Evolutionary conservation across 352 stramenopile genomes (phyloP).

Genomic region (Pythium dissotocum): DNA sequence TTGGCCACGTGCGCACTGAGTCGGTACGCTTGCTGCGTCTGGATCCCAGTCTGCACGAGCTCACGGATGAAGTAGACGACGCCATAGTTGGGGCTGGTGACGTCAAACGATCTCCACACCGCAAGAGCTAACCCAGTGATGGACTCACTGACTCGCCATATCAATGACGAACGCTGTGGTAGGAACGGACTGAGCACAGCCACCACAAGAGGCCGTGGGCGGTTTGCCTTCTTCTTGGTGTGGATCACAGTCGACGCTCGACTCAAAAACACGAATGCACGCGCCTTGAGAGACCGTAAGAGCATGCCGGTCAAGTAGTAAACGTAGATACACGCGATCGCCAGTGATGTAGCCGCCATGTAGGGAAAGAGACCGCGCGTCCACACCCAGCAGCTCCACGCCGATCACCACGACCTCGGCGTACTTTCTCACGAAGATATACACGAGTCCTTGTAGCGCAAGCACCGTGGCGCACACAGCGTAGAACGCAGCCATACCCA

Average conservation of each 20-base stretch:
- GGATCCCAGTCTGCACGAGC: slow-evolving; percentile 27
- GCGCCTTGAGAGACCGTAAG: background rate
- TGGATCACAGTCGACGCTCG: background rate
- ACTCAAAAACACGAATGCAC: background rate
- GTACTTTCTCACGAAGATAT: slow-evolving; percentile 18
- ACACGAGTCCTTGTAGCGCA: background rate
- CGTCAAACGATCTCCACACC: slow-evolving; percentile 16
- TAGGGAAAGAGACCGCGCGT: background rate
- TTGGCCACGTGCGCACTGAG: slow-evolving; percentile 25
- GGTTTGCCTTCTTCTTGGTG: background rate
- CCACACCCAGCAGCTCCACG: slow-evolving; percentile 11
- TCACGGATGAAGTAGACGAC: slow-evolving; percentile 30
- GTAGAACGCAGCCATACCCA: slow-evolving; percentile 10
- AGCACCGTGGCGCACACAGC: slow-evolving; percentile 9
- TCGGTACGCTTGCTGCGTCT: slow-evolving; percentile 32
- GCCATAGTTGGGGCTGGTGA: slow-evolving; percentile 24
- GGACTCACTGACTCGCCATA: background rate
- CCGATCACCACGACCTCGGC: slow-evolving; percentile 11
- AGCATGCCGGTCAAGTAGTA: background rate
- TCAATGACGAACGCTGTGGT: background rate
- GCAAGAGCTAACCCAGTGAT: background rate
- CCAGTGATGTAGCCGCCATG: background rate
- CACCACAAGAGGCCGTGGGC: background rate
- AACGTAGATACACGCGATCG: background rate
- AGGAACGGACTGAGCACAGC: background rate